Conservation (phyloP, 345 rosid genomes). For the Eucalyptus erythrocorys region DNA sequence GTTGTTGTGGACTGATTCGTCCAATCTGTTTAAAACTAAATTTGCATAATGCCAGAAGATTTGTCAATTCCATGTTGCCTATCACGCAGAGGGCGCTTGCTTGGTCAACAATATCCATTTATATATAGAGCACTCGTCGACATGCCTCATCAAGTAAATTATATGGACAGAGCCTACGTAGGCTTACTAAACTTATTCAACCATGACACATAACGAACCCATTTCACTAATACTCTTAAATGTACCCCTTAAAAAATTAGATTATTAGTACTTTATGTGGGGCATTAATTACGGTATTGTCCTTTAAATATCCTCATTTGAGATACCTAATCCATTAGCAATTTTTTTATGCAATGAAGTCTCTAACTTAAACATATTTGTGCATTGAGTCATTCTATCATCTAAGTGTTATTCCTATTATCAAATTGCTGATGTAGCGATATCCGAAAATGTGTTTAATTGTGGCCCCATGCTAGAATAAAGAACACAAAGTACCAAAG, state of each 20-base stretch:
- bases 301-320: not conserved
- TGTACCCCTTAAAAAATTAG: not conserved
- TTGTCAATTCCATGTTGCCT: not conserved
- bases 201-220: not conserved
- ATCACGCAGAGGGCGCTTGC: not conserved
- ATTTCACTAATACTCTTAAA: not conserved
- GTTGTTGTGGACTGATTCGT: not conserved
- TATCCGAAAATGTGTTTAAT: not conserved
- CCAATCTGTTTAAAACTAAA: not conserved
- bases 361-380: not conserved
- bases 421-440: not conserved
- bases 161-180: not conserved
- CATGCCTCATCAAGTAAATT: not conserved
- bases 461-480: not conserved
- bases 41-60: not conserved
- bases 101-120: not conserved
- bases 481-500: not conserved
- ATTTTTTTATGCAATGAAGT: not conserved
- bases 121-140: not conserved
- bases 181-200: not conserved
- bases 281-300: not conserved
- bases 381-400: not conserved
- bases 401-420: not conserved
- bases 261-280: not conserved
- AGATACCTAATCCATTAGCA: not conserved